Evolutionary conservation across 305 asterid species (phyloP).

Genomic region (Plantago lanceolata): DNA sequence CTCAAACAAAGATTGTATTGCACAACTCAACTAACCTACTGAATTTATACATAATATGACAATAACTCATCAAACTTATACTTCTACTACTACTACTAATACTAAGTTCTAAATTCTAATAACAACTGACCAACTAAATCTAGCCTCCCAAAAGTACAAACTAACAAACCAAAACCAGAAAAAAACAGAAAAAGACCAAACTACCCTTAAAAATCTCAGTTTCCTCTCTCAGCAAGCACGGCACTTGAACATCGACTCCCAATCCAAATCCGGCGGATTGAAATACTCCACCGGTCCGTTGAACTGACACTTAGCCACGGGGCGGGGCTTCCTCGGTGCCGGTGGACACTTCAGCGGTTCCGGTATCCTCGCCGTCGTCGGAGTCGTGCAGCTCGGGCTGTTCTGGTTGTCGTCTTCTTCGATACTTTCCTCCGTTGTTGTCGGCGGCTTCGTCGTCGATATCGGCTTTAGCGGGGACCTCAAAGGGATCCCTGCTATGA

Average conservation of each 20-base stretch:
- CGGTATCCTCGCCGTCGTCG: slow-evolving; percentile 52
- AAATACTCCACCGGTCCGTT: slow-evolving; percentile 39
- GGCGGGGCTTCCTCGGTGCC: slow-evolving; percentile 64
- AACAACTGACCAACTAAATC: slow-evolving; percentile 9
- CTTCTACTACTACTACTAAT: slow-evolving; percentile 13
- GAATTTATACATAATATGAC: slow-evolving; percentile 27
- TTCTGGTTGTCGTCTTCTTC: slow-evolving; percentile 18
- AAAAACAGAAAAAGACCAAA: not conserved
- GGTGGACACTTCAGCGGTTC: slow-evolving; percentile 42
- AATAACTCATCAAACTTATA: slow-evolving; percentile 14
- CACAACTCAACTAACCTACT: not conserved
- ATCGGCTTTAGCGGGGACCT: slow-evolving; percentile 53
- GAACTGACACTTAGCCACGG: slow-evolving; percentile 35
- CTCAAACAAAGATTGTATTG: not conserved
- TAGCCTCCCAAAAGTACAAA: slow-evolving; percentile 18
- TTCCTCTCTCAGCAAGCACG: slow-evolving; percentile 33
- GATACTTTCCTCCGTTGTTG: slow-evolving; percentile 11
- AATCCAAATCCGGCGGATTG: slow-evolving; percentile 56
- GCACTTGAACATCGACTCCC: slow-evolving; percentile 47
- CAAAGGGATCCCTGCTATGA: slow-evolving; percentile 48
- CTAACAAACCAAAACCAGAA: slow-evolving; percentile 2
- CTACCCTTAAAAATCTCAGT: slow-evolving; percentile 12
- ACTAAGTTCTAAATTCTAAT: no score
- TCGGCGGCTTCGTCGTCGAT: slow-evolving; percentile 34
- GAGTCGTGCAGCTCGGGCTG: slow-evolving; percentile 35